Percentiles rank a stretch among this genome's conserved stretches.
Evolutionary conservation across 495 filamentous ascomycete species (phyloP).

Genomic region (Parmelia sp.): DNA sequence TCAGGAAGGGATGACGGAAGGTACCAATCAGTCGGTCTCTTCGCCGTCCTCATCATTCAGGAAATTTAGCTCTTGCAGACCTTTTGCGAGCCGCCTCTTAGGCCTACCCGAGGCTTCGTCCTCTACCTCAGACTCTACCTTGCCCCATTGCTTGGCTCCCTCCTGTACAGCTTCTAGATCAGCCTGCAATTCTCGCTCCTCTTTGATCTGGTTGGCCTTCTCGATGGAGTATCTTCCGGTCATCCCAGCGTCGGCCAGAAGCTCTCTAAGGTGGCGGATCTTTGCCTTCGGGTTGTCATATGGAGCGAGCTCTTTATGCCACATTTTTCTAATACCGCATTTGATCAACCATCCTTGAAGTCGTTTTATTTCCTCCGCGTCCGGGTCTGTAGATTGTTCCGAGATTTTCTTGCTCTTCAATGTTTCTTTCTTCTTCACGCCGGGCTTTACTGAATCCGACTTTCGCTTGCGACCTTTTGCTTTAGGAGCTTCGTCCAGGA

Average conservation of each 20-base stretch:
- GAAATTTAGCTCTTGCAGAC: conserved; percentile 48
- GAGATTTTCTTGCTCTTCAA: conserved; percentile 32
- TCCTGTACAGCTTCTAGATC: conserved; percentile 79
- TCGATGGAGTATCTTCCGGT: conserved; percentile 75
- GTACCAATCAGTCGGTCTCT: conserved; percentile 42
- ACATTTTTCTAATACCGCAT: conserved; percentile 91
- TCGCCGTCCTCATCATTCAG: conserved; percentile 47
- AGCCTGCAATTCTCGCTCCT: conserved; percentile 68
- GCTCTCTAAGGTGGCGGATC: conserved; percentile 68
- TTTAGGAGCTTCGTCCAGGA: conserved; percentile 64
- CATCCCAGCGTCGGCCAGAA: conserved; percentile 81
- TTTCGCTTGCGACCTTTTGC: conserved; percentile 44
- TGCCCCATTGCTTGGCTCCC: conserved; percentile 72
- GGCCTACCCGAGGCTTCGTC: conserved; percentile 35
- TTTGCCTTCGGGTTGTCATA: conserved; percentile 71
- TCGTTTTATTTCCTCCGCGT: conserved; percentile 80
- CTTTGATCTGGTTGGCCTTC: conserved; percentile 79
- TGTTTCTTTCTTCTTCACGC: conserved; percentile 23
- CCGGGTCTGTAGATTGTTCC: conserved; percentile 42
- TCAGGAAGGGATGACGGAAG: background rate
- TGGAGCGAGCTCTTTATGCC: conserved; percentile 73
- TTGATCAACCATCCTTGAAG: conserved; percentile 82
- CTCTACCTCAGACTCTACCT: conserved; percentile 40
- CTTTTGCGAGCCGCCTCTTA: conserved; percentile 38
- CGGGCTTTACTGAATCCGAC: conserved; percentile 27